Evolutionary conservation across 352 stramenopile genomes (phyloP), one percentile per base, ranked within the genome.

Genomic region (Globisporangium mamillatum): DNA sequence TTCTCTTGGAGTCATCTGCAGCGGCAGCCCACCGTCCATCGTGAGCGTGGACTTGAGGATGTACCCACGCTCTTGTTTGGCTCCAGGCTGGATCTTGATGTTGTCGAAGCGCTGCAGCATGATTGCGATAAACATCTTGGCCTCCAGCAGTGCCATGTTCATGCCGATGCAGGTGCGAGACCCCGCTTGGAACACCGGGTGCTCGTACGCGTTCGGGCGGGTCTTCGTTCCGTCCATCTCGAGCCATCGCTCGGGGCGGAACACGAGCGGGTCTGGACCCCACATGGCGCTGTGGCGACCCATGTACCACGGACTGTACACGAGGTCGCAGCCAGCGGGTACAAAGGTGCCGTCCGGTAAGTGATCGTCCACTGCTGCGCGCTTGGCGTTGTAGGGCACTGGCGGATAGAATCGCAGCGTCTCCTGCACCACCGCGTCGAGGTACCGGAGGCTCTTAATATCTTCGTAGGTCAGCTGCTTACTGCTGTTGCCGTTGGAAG

Each of bases 301-400:
- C 85, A 94, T 93, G 41, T 70, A 84, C 75, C 84, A 96, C 41
- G 86, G 83, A 61, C 81, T 86, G 71, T 90, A 94, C 50, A 84
- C 78, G 22, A 94, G 34, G 14, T 87, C 79, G 18, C 75, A 77
- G 32, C 86, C 87, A 29, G 78, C 77, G 32, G 78, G 78, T 0
- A 96, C 60, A 27, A 66, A 66, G 9, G 60, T 66, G 4, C 46
- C 60, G 32, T 59, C 46, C 6, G 60, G 46, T 29, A 66, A 59
- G 27, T 38, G 50, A 16, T 66, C 60, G 16, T 59, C 44, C 46
- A 59, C 60, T 46, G 50, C 60, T 22, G 60, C 60, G 27, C 50
- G 60, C 44, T 93, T 93, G 59, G 90, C 74, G 63, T 95, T 92
- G 65, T 80, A 89, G 0, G 89, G 86, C 16, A 94, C 72, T 14